Conservation (phyloP, 2,329 filamentous ascomycete genomes). For the Cytospora mali region DNA sequence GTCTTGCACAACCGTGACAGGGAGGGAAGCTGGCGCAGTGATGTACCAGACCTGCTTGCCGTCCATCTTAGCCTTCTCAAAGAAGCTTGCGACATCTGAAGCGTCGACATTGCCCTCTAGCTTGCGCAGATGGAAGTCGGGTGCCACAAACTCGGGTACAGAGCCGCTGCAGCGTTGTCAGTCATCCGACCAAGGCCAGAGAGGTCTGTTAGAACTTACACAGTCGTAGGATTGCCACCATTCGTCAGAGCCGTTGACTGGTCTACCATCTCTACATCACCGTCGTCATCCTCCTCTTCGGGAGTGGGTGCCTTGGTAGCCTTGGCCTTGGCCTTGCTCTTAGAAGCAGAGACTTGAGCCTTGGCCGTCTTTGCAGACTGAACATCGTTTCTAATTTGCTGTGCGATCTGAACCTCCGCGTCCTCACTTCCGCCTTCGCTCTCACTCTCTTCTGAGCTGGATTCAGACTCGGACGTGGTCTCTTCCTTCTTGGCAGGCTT, state of each 20-base stretch:
- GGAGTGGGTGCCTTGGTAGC: not conserved
- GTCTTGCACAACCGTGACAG: constrained; percentile 67
- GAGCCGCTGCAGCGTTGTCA: constrained; percentile 35
- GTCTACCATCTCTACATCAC: constrained; percentile 35
- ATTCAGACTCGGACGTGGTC: constrained; percentile 21
- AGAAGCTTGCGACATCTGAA: constrained; percentile 53
- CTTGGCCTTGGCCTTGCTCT: constrained; percentile 22
- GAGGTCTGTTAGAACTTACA: constrained; percentile 16
- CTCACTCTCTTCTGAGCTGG: constrained; percentile 25
- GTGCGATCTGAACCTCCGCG: constrained; percentile 16
- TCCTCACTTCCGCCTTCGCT: constrained; percentile 30
- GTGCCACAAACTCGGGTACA: constrained; percentile 50
- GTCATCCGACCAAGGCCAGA: not conserved
- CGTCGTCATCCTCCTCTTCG: constrained; percentile 18
- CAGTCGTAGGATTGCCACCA: constrained; percentile 19
- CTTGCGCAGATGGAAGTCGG: constrained; percentile 58
- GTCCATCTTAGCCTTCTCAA: constrained; percentile 60
- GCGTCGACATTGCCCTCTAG: constrained; percentile 47
- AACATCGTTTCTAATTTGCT: constrained; percentile 25
- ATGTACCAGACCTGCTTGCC: constrained; percentile 84
- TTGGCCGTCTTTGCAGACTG: constrained; percentile 22
- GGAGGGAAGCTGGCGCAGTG: constrained; percentile 69
- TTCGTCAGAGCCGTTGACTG: constrained; percentile 41
- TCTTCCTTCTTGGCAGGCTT: constrained; percentile 18
- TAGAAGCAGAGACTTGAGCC: constrained; percentile 7